These are phyloP conservation scores for Suillus plorans DNA, from an alignment of 768 basidiomycete species.

Conservation along the genomic window DNA sequence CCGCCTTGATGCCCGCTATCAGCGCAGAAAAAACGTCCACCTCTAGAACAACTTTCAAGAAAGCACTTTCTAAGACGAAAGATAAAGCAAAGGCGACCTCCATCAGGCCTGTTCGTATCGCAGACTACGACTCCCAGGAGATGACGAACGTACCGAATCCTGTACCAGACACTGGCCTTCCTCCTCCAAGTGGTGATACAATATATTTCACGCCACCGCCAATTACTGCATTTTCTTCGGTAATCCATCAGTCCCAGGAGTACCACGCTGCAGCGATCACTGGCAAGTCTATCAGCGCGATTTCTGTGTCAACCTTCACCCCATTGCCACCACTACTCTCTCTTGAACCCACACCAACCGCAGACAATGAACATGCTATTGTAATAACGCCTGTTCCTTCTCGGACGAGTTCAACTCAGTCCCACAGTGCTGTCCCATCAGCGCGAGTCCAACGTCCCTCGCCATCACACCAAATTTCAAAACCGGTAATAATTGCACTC, in stretches of 20 bases:
- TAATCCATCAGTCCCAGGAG: conserved; percentile 11
- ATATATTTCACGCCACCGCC: conserved; percentile 11
- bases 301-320: conserved; percentile 20
- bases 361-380: background rate
- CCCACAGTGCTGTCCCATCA: conserved; percentile 5
- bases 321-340: conserved; percentile 26
- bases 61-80: background rate
- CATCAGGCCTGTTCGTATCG: background rate
- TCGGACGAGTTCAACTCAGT: conserved; percentile 8
- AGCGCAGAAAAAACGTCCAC: background rate
- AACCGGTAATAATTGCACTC: conserved; percentile 50
- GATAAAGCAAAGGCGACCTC: background rate
- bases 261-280: conserved; percentile 13
- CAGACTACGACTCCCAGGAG: conserved; percentile 28
- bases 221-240: conserved; percentile 25
- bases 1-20: conserved; percentile 11
- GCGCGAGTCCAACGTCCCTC: conserved; percentile 8
- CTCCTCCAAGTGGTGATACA: conserved; percentile 21
- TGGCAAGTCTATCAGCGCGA: background rate
- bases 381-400: conserved; percentile 13
- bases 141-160: conserved; percentile 29
- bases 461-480: conserved; percentile 42
- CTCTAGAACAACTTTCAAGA: background rate
- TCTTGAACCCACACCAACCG: background rate
- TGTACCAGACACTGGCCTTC: conserved; percentile 31